phyloP scores from a whole-genome alignment of 805 yeast species.

The Yamadazyma laniorum region DNA sequence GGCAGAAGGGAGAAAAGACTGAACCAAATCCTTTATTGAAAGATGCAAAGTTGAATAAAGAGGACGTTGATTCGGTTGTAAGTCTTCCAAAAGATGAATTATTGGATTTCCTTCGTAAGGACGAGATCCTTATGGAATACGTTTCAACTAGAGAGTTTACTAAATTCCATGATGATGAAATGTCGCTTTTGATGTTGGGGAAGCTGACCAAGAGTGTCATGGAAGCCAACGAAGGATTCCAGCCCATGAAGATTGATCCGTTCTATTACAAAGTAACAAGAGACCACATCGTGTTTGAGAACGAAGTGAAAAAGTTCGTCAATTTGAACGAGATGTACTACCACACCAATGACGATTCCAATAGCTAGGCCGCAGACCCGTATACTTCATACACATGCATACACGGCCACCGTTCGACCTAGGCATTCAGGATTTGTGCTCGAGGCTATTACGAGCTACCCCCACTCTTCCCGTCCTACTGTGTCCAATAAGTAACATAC shows the following conservation, averaged over 20 bases:
- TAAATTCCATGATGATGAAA: constrained; percentile 29
- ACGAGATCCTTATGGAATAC: constrained; percentile 27
- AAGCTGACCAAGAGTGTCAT: constrained; percentile 16
- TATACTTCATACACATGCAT: too few species aligned
- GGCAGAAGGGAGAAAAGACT: constrained; percentile 6
- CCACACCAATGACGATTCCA: too few species aligned
- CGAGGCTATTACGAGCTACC: too few species aligned
- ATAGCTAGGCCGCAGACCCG: neutral
- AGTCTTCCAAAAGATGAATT: constrained; percentile 17
- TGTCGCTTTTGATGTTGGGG: constrained; percentile 19
- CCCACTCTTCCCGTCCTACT: too few species aligned
- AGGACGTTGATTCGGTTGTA: constrained; percentile 10
- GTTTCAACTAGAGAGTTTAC: constrained; percentile 22
- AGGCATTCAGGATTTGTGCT: too few species aligned
- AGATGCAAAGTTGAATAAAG: constrained; percentile 5
- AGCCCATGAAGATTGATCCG: constrained; percentile 32
- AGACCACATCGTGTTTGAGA: constrained; percentile 25
- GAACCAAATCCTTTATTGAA: constrained; percentile 3
- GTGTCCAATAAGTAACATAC: too few species aligned
- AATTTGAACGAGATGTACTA: constrained; percentile 17
- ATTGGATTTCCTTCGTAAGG: constrained; percentile 23
- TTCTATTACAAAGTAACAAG: constrained; percentile 22
- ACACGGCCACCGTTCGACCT: too few species aligned
- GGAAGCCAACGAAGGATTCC: constrained; percentile 23
- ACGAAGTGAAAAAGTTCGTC: constrained; percentile 21